A percentile compares a stretch with the other conserved stretches of the same genome.
Conservation (phyloP, 1,284 basidiomycete genomes). For the Schizopora paradoxa region DNA sequence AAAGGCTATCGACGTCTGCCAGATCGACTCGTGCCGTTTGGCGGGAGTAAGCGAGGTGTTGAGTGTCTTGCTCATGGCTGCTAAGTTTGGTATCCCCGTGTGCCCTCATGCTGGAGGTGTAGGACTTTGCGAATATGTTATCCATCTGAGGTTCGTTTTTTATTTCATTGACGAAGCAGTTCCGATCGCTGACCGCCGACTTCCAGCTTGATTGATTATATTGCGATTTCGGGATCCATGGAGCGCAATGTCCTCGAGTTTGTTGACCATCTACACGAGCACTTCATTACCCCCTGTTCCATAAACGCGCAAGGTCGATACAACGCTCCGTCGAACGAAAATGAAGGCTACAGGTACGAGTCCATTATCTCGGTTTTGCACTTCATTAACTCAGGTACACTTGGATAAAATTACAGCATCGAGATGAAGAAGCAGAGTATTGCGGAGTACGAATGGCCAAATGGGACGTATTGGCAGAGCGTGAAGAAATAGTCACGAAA, state of each 20-base stretch:
- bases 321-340: constrained; percentile 64
- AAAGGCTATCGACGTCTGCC: constrained; percentile 91
- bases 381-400: not conserved
- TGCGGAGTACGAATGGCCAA: constrained; percentile 69
- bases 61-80: constrained; percentile 89
- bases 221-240: constrained; percentile 86
- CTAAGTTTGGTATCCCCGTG: constrained; percentile 87
- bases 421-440: constrained; percentile 73
- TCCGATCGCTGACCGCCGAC: constrained; percentile 23
- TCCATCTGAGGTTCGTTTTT: constrained; percentile 60
- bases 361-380: not conserved
- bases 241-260: constrained; percentile 91
- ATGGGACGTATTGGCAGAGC: constrained; percentile 65
- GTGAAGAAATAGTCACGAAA: constrained; percentile 15
- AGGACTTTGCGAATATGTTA: constrained; percentile 91
- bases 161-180: not conserved
- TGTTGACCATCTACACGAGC: constrained; percentile 88
- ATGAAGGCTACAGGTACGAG: constrained; percentile 68
- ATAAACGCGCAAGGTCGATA: constrained; percentile 86
- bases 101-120: constrained; percentile 96
- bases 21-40: constrained; percentile 92
- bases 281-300: constrained; percentile 85
- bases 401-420: constrained; percentile 44
- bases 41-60: constrained; percentile 93
- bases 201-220: constrained; percentile 82